Evolutionary conservation across 164 flowering plant species (phyloP), one percentile per base, ranked within the genome.

Genomic region (Stephania cephalantha): DNA sequence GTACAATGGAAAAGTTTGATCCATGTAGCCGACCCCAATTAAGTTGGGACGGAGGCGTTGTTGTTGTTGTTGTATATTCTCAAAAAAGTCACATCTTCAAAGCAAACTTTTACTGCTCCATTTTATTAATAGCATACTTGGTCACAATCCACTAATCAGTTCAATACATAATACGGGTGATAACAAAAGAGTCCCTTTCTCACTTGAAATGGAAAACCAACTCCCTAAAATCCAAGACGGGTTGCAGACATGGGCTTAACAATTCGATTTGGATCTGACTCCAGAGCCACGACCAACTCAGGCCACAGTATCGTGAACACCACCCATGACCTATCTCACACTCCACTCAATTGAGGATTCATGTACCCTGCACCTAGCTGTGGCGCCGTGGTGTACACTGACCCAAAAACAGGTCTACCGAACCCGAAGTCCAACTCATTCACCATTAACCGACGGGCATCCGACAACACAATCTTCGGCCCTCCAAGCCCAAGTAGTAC

Each of bases 271-370:
- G 76, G 58, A 45, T 66, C 76, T 2, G 74, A 74, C 70, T 74
- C 76, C 55, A 74, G 25, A 1, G 70, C 70, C 8, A 1, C 44
- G 11, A 31, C 76, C 44, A 74, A 68, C 30, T 67, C n/a, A 11
- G 65, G 71, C 71, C 65, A 74, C 8, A 74, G 20, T 2, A 74
- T 67, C 9, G 65, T 46, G 52, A 74, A 74, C 71, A 74, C 76
- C 67, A 74, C 71, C 71, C 74, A 58, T 6, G 67, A 71, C 42
- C 73, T 71, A 31, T 74, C 76, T 5, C 76, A 71, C 29, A 18
- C 17, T 2, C 71, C 46, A 68, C 71, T 67, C 6, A 71, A 71
- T 18, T 50, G 71, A 29, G 71, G 76, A 35, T 18, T 50, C 30
- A 74, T 22, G 17, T 45, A 74, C 71, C 48, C 76, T 1, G 71